Conservation (phyloP, 768 basidiomycete genomes). For the Hemileccinum impolitum region DNA sequence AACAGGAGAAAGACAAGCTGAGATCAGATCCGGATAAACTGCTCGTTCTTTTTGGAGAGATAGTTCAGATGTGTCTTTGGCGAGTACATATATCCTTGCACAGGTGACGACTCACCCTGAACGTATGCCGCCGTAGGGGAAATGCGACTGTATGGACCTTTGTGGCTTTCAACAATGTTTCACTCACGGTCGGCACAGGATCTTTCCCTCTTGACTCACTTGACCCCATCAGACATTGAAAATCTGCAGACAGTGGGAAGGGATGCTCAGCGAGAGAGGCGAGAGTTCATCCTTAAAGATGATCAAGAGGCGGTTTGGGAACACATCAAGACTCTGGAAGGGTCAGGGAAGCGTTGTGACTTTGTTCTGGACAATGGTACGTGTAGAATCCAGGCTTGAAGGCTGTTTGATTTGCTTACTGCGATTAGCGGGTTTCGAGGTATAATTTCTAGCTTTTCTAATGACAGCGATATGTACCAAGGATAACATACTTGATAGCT, state of each 20-base stretch:
- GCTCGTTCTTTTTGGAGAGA: slow-evolving; percentile 69
- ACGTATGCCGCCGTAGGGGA: slow-evolving; percentile 53
- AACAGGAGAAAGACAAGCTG: slow-evolving; percentile 43
- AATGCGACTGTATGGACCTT: slow-evolving; percentile 73
- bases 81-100: background rate
- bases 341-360: slow-evolving; percentile 53
- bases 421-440: slow-evolving; percentile 83
- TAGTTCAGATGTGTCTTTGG: slow-evolving; percentile 91
- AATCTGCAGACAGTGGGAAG: slow-evolving; percentile 78
- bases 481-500: slow-evolving; percentile 45
- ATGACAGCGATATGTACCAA: background rate
- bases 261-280: slow-evolving; percentile 75
- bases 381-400: slow-evolving; percentile 10
- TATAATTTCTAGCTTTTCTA: slow-evolving; percentile 25
- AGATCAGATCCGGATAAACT: slow-evolving; percentile 51
- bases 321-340: slow-evolving; percentile 55
- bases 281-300: slow-evolving; percentile 78
- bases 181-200: slow-evolving; percentile 50
- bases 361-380: slow-evolving; percentile 90
- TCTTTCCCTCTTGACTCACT: slow-evolving; percentile 83
- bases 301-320: slow-evolving; percentile 78
- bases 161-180: background rate
- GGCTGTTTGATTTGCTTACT: slow-evolving; percentile 1
- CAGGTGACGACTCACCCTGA: slow-evolving; percentile 1
- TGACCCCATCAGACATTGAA: slow-evolving; percentile 79